Conservation (phyloP, 2,329 filamentous ascomycete genomes). For the Aaosphaeria pasadenensis region DNA sequence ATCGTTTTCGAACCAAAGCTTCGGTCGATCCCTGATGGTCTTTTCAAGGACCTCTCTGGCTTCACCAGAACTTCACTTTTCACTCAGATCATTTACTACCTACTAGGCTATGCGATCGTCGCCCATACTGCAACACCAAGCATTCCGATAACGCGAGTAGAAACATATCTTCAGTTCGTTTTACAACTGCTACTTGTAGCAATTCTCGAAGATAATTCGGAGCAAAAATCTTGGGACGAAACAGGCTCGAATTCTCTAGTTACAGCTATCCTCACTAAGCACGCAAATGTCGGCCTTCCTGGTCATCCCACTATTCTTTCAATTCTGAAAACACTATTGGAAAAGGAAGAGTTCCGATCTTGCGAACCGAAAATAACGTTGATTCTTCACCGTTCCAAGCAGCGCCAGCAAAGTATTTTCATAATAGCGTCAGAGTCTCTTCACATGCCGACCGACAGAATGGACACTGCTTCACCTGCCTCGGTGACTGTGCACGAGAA, state of each 20-base stretch:
- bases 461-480: conserved; percentile 81
- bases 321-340: conserved; percentile 52
- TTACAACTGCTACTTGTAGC: conserved; percentile 85
- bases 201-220: conserved; percentile 73
- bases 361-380: conserved; percentile 82
- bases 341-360: conserved; percentile 72
- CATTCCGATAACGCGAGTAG: conserved; percentile 78
- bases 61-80: conserved; percentile 87
- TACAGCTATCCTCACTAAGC: conserved; percentile 63
- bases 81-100: conserved; percentile 84
- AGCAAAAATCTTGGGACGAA: conserved; percentile 40
- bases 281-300: conserved; percentile 46
- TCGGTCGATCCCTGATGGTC: conserved; percentile 69
- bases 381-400: conserved; percentile 79
- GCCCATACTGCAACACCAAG: conserved; percentile 66
- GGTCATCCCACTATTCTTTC: conserved; percentile 48
- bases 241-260: conserved; percentile 64
- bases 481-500: conserved; percentile 60
- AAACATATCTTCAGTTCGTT: conserved; percentile 88
- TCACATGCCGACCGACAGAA: conserved; percentile 68
- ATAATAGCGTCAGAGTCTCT: conserved; percentile 61
- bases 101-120: conserved; percentile 75
- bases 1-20: conserved; percentile 90
- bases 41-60: conserved; percentile 71
- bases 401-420: conserved; percentile 74